Evolutionary conservation across 2,329 filamentous ascomycete species (phyloP).

Genomic region (Aplosporella prunicola): DNA sequence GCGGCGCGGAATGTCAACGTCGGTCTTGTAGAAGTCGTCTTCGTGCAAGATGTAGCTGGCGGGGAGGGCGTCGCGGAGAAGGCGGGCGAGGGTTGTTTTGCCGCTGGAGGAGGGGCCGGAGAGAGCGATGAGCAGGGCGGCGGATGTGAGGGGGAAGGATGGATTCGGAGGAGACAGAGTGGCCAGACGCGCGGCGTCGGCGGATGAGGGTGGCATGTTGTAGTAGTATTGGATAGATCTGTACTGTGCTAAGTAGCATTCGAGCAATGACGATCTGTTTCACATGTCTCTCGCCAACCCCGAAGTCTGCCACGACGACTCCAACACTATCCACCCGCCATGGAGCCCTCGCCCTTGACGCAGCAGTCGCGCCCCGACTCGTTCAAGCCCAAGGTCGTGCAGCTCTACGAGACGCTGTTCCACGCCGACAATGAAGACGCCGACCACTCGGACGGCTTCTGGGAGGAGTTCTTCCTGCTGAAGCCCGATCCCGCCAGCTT

Average conservation of each 20-base stretch:
- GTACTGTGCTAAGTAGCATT: no score
- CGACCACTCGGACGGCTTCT: conserved; percentile 79
- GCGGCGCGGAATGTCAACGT: conserved; percentile 53
- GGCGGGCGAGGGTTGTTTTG: conserved; percentile 84
- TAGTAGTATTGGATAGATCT: conserved; percentile 6
- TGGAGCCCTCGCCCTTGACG: conserved; percentile 88
- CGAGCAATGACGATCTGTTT: no score
- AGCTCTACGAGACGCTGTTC: conserved; percentile 80
- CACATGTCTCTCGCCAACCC: no score
- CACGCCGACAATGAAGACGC: conserved; percentile 42
- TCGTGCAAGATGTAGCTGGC: conserved; percentile 73
- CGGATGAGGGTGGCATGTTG: neutral
- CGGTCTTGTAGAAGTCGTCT: conserved; percentile 89
- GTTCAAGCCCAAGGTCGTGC: conserved; percentile 89
- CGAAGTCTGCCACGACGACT: neutral
- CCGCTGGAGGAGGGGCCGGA: conserved; percentile 88
- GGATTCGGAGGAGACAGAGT: neutral
- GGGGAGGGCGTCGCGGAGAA: conserved; percentile 74
- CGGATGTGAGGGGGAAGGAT: neutral
- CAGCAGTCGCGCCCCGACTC: conserved; percentile 82
- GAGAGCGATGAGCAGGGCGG: conserved; percentile 60
- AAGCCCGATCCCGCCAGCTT: conserved; percentile 66
- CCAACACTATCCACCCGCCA: conserved; percentile 26
- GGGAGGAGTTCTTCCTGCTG: conserved; percentile 90
- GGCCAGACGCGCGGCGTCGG: conserved; percentile 1